These are phyloP conservation scores for Fomitiporia mediterranea DNA, from an alignment of 1,284 basidiomycete species.

Conservation along the genomic window DNA sequence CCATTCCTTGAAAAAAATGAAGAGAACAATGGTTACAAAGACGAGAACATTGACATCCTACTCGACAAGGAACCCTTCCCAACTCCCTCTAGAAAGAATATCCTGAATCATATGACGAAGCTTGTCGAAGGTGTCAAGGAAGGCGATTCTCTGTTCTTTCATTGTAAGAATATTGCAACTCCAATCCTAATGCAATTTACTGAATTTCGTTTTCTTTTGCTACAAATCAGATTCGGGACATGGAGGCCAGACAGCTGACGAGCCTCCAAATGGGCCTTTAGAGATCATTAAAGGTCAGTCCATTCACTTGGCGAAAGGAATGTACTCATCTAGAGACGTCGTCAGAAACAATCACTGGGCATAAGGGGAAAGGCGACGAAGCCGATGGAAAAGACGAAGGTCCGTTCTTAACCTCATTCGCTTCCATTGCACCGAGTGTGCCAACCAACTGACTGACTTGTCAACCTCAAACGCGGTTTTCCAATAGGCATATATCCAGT, in stretches of 20 bases:
- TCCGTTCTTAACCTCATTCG: conserved; percentile 16
- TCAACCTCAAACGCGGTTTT: no score
- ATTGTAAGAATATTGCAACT: conserved; percentile 48
- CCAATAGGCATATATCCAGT: conserved; percentile 75
- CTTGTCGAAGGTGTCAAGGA: conserved; percentile 74
- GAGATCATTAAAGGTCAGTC: no score
- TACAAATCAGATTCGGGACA: conserved; percentile 40
- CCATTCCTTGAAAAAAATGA: conserved; percentile 50
- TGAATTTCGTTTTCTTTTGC: conserved; percentile 7
- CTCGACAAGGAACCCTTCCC: conserved; percentile 67
- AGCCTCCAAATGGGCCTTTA: no score
- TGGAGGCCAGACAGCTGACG: conserved; percentile 50
- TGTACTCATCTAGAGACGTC: no score
- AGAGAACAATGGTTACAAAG: conserved; percentile 67
- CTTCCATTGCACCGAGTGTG: background rate
- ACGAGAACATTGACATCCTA: conserved; percentile 82
- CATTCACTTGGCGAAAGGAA: no score
- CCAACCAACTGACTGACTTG: background rate
- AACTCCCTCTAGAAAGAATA: conserved; percentile 74
- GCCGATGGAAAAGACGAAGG: conserved; percentile 35
- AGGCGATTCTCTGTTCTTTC: conserved; percentile 89
- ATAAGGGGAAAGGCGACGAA: conserved; percentile 41
- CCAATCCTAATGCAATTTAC: no score
- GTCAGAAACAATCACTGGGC: no score
- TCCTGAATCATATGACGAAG: conserved; percentile 84